Conservation (phyloP, 1,284 basidiomycete genomes). For the Termitomyces sp. region DNA sequence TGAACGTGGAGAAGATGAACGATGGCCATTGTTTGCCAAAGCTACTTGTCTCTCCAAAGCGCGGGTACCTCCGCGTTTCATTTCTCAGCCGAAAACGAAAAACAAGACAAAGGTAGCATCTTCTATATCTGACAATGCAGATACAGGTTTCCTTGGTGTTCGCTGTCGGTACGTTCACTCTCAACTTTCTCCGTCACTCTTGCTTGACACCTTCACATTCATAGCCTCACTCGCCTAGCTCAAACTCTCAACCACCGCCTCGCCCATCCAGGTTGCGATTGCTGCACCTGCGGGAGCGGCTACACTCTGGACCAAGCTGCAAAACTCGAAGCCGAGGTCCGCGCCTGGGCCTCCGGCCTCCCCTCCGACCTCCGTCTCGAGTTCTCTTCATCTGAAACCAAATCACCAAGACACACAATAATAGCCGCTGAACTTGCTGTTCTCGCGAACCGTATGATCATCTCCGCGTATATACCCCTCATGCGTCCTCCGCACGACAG, state of each 20-base stretch:
- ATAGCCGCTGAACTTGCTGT: conserved; percentile 50
- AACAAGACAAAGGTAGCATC: background rate
- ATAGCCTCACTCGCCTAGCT: conserved; percentile 28
- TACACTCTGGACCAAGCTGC: conserved; percentile 57
- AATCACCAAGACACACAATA: conserved; percentile 13
- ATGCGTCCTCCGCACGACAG: conserved; percentile 28
- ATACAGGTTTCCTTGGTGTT: conserved; percentile 27
- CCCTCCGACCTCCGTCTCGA: conserved; percentile 26
- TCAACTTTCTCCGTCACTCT: background rate
- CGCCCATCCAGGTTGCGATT: conserved; percentile 20
- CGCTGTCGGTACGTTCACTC: conserved; percentile 31
- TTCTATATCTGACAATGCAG: conserved; percentile 4
- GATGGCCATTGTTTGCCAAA: background rate
- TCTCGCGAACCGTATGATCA: conserved; percentile 51
- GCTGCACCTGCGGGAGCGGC: conserved; percentile 16
- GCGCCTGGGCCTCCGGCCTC: conserved; percentile 47
- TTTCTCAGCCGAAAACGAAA: conserved; percentile 4
- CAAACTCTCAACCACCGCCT: conserved; percentile 31
- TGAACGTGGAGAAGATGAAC: conserved; percentile 6
- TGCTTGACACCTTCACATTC: background rate
- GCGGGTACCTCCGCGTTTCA: background rate
- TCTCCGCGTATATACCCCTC: conserved; percentile 67
- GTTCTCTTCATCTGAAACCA: conserved; percentile 4
- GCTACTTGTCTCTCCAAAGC: background rate
- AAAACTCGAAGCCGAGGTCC: conserved; percentile 49